Percentiles rank a stretch among this genome's conserved stretches.
These are phyloP conservation scores for Penicillium sp. DNA, from an alignment of 2,329 filamentous ascomycete species.

Conservation along the genomic window DNA sequence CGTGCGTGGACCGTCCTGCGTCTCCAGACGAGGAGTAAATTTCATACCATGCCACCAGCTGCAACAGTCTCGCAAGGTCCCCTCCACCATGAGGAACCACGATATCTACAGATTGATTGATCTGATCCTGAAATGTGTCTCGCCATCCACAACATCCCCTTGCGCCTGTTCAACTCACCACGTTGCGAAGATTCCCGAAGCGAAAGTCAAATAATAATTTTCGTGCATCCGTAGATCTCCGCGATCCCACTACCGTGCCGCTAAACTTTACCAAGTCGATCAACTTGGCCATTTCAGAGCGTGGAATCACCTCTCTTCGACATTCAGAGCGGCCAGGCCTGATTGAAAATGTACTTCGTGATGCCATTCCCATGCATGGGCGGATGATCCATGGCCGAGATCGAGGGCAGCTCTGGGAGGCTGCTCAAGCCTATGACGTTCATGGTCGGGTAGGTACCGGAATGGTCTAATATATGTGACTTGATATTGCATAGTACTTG, in stretches of 20 bases:
- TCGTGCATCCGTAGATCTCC: constrained; percentile 67
- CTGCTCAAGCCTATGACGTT: constrained; percentile 86
- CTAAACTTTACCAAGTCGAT: constrained; percentile 99
- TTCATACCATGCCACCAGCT: constrained; percentile 8
- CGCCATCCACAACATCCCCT: background rate
- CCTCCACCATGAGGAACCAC: constrained; percentile 1
- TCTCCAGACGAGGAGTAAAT: background rate
- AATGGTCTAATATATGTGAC: background rate
- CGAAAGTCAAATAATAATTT: constrained; percentile 20
- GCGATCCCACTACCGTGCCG: constrained; percentile 78
- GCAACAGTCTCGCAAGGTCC: constrained; percentile 16
- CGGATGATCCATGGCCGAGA: constrained; percentile 89
- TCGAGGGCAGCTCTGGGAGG: constrained; percentile 70
- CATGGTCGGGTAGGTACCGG: constrained; percentile 71
- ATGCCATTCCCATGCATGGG: constrained; percentile 89
- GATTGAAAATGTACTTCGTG: constrained; percentile 71
- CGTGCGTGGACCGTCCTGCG: background rate
- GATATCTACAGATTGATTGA: background rate
- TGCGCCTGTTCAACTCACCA: constrained; percentile 6
- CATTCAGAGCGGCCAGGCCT: constrained; percentile 69
- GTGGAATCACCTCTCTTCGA: constrained; percentile 85
- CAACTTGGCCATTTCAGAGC: constrained; percentile 90
- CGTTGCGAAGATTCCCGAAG: constrained; percentile 21
- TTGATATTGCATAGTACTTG: constrained; percentile 2
- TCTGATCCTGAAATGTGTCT: background rate